Percentiles rank a stretch among this genome's conserved stretches.
Evolutionary conservation across 495 filamentous ascomycete genomes (phyloP).

Genomic region (Sphaerosporella brunnea): DNA sequence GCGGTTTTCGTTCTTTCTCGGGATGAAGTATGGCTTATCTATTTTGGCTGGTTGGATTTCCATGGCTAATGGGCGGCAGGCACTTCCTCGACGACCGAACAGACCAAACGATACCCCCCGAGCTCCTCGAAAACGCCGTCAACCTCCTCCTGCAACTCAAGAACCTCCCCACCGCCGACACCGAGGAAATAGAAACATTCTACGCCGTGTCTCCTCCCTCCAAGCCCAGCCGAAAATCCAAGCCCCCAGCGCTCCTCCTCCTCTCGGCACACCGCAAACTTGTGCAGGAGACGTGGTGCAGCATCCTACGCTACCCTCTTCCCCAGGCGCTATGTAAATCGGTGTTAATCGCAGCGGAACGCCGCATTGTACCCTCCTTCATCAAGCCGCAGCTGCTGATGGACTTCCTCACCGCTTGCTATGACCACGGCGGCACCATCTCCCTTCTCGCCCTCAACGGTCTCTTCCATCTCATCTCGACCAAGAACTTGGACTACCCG

Average conservation of each 20-base stretch:
- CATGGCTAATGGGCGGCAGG: too few relatives aligned
- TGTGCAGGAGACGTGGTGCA: conserved; percentile 71
- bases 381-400: conserved; percentile 70
- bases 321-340: conserved; percentile 58
- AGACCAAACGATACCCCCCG: background rate
- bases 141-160: conserved; percentile 49
- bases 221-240: conserved; percentile 30
- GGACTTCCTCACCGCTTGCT: conserved; percentile 91
- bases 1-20: conserved; percentile 58
- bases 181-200: conserved; percentile 47
- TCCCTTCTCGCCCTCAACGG: conserved; percentile 81
- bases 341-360: conserved; percentile 53
- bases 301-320: conserved; percentile 50
- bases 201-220: conserved; percentile 34
- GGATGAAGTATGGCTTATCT: conserved; percentile 50
- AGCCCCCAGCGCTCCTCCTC: conserved; percentile 31
- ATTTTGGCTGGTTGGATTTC: too few relatives aligned
- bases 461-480: conserved; percentile 83
- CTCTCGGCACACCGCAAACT: conserved; percentile 47
- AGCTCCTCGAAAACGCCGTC: conserved; percentile 27
- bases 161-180: conserved; percentile 38
- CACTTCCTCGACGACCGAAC: background rate
- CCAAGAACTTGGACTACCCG: conserved; percentile 90
- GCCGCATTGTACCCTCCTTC: conserved; percentile 74
- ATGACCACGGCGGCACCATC: conserved; percentile 64